Evolutionary conservation across 495 filamentous ascomycete genomes (phyloP), one percentile per base, ranked within the genome.

Genomic region (Neurospora tetraspora): DNA sequence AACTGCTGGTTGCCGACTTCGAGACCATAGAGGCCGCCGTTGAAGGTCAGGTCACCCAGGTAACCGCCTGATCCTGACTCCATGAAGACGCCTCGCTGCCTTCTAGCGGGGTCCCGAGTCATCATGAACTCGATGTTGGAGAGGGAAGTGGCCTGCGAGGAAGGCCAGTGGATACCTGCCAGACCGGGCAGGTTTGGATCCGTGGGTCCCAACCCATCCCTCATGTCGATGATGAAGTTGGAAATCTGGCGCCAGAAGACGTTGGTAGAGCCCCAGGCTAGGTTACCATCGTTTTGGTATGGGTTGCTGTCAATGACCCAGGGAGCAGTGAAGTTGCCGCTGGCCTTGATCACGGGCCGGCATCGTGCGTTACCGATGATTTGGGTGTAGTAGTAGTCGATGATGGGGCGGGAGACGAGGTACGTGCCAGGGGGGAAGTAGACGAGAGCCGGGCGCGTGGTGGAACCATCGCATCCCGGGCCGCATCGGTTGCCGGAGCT

Each of bases 351-450:
- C 3, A 87, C 82, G 16, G 92, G 91, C 42, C 88, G 73, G 69
- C 85, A 85, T 72, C 89, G 90, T 0, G 92, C 88, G 74, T 94
- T 90, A n/a, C 91, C 91, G 72, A 91, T 85, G 6, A 93, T 72
- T 76, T 89, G 85, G 31, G 91, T 92, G 70, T 88, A 86, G 79
- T 91, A 91, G 82, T 88, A 76, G 86, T 89, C 85, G 11, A 90
- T 75, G 69, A 94, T 89, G 5, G 91, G 87, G 38, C 80, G 83
- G 38, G 86, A 88, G n/a, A 94, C 86, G 2, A 89, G 71, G 74
- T 94, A 94, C 4, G 90, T 94, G 72, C 92, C 92, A 4, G 89
- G 81, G 0, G 92, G 92, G 82, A 94, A 94, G 82, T 92, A 94
- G 23, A 94, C 86, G 37, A 94, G 77, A 2, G 89, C 91, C 2